Evolutionary conservation across 2,329 filamentous ascomycete species (phyloP).

Genomic region (Alternaria metachromatica): DNA sequence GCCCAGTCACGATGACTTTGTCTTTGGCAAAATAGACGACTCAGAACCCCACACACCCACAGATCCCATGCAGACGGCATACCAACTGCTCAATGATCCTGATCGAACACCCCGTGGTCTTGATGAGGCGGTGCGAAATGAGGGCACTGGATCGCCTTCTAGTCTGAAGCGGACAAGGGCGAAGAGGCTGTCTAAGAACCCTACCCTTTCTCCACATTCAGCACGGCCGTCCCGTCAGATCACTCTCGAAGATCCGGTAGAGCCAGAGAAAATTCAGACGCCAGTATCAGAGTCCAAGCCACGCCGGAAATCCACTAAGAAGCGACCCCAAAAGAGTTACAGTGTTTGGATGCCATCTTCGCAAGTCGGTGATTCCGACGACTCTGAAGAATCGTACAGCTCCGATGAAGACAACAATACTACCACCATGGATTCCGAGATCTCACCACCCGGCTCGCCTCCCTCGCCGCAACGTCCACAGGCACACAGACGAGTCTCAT

Average conservation of each 20-base stretch:
- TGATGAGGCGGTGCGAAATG: slow-evolving; percentile 45
- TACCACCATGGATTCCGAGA: slow-evolving; percentile 20
- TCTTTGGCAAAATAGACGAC: slow-evolving; percentile 24
- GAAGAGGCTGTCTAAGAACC: slow-evolving; percentile 46
- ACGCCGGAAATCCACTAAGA: slow-evolving; percentile 40
- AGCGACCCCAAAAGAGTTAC: slow-evolving; percentile 50
- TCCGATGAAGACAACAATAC: slow-evolving; percentile 38
- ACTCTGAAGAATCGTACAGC: slow-evolving; percentile 20
- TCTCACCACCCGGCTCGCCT: slow-evolving; percentile 31
- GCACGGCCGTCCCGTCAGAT: slow-evolving; percentile 45
- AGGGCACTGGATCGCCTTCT: slow-evolving; percentile 40
- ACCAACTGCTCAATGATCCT: slow-evolving; percentile 23
- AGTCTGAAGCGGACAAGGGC: slow-evolving; percentile 48
- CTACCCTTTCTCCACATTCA: slow-evolving; percentile 35
- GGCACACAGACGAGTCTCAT: slow-evolving; percentile 55
- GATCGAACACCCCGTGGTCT: slow-evolving; percentile 45
- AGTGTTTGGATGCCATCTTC: slow-evolving; percentile 58
- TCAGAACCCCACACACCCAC: slow-evolving; percentile 22
- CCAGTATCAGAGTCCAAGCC: slow-evolving; percentile 27
- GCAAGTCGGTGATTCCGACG: slow-evolving; percentile 44
- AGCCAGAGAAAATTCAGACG: slow-evolving; percentile 17
- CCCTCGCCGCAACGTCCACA: slow-evolving; percentile 42
- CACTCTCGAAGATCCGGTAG: slow-evolving; percentile 41
- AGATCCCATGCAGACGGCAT: slow-evolving; percentile 19
- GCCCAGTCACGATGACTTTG: slow-evolving; percentile 48